Percentiles rank a stretch among this genome's conserved stretches.
phyloP scores from a whole-genome alignment of 768 basidiomycete species.

The Calocera viscosa region DNA sequence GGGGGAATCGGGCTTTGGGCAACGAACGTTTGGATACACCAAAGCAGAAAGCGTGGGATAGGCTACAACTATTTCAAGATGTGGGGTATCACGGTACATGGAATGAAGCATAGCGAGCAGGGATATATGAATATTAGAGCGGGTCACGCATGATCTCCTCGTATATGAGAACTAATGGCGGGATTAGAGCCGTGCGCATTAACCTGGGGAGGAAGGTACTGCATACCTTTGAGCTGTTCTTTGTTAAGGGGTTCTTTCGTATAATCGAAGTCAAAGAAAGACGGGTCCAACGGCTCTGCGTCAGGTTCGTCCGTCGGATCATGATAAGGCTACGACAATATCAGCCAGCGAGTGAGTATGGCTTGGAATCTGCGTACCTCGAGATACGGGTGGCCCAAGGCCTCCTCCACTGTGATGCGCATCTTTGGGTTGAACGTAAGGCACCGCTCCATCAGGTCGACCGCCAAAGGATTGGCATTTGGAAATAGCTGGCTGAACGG shows the following conservation, averaged over 20 bases:
- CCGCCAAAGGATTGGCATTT: conserved; percentile 68
- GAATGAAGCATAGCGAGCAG: conserved; percentile 11
- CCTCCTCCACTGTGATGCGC: conserved; percentile 86
- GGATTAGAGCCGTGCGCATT: conserved; percentile 63
- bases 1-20: background rate
- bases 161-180: conserved; percentile 80
- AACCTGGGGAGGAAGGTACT: background rate
- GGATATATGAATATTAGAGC: background rate
- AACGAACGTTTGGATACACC: background rate
- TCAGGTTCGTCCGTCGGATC: conserved; percentile 95
- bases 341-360: conserved; percentile 1
- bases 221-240: conserved; percentile 16
- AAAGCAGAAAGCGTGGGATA: background rate
- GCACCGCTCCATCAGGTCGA: conserved; percentile 61
- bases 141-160: conserved; percentile 65
- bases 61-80: background rate
- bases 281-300: conserved; percentile 86
- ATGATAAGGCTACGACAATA: conserved; percentile 38
- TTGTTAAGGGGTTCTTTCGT: conserved; percentile 23
- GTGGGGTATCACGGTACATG: conserved; percentile 2
- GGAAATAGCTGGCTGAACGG: conserved; percentile 81
- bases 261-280: conserved; percentile 97
- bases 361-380: conserved; percentile 34
- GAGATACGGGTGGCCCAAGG: conserved; percentile 86
- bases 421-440: conserved; percentile 97